phyloP scores from a whole-genome alignment of 2,329 filamentous ascomycete genomes.

The Pseudogymnoascus sp. region DNA sequence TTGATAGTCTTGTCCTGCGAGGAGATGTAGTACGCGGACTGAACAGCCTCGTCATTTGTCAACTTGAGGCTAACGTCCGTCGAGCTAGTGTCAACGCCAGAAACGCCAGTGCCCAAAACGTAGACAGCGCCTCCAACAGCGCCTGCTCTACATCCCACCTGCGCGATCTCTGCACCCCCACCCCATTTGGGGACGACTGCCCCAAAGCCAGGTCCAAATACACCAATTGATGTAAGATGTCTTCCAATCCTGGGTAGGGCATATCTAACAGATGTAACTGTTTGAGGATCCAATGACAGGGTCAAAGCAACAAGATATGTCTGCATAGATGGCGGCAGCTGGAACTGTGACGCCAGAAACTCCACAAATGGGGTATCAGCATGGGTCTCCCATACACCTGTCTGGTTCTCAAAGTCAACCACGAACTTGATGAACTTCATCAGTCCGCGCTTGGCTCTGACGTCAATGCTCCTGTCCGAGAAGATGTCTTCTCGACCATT shows the following conservation, averaged over 20 bases:
- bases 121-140: constrained; percentile 90
- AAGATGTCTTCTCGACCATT: constrained; percentile 91
- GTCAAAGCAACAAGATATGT: constrained; percentile 62
- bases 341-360: constrained; percentile 55
- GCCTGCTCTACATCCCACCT: constrained; percentile 82
- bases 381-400: constrained; percentile 48
- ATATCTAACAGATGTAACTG: constrained; percentile 48
- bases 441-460: constrained; percentile 72
- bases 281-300: constrained; percentile 52
- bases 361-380: constrained; percentile 45
- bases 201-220: constrained; percentile 82
- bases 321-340: constrained; percentile 59
- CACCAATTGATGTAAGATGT: constrained; percentile 77
- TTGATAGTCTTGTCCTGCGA: constrained; percentile 13
- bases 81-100: constrained; percentile 25
- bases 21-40: constrained; percentile 37
- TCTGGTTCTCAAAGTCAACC: constrained; percentile 56
- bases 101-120: constrained; percentile 66
- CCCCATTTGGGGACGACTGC: constrained; percentile 91
- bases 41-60: constrained; percentile 48
- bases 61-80: constrained; percentile 39
- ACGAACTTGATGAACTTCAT: constrained; percentile 96
- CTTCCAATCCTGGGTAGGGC: constrained; percentile 66
- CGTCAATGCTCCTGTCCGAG: constrained; percentile 62
- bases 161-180: constrained; percentile 76